phyloP scores from a whole-genome alignment of 2,329 filamentous ascomycete species.

The Aspergillus sp. region DNA sequence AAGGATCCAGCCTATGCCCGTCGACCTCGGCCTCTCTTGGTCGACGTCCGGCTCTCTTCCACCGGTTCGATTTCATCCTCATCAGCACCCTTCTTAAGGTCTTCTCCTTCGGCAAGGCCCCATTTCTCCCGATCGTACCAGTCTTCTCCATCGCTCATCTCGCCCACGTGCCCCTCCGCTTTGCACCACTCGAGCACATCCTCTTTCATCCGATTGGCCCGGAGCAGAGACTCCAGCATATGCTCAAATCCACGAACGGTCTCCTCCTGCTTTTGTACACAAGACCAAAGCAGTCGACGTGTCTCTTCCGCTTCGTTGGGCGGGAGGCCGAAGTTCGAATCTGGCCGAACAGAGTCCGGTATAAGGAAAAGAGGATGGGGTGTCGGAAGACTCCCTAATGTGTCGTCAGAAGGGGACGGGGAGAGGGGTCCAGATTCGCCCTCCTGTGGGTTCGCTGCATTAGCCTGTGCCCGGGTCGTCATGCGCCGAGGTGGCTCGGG shows the following conservation, averaged over 20 bases:
- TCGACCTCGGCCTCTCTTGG: slow-evolving; percentile 43
- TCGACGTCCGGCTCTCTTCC: slow-evolving; percentile 42
- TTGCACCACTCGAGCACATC: slow-evolving; percentile 63
- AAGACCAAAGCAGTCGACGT: slow-evolving; percentile 60
- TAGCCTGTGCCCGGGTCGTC: slow-evolving; percentile 49
- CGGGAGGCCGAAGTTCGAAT: slow-evolving; percentile 60
- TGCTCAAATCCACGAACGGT: slow-evolving; percentile 59
- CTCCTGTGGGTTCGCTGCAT: slow-evolving; percentile 33
- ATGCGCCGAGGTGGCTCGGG: slow-evolving; percentile 48
- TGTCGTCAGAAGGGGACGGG: slow-evolving; percentile 32
- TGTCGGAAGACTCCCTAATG: slow-evolving; percentile 35
- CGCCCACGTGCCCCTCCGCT: slow-evolving; percentile 63
- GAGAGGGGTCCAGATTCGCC: slow-evolving; percentile 26
- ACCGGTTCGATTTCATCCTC: slow-evolving; percentile 60
- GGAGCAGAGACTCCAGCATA: slow-evolving; percentile 58
- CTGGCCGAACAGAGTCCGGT: slow-evolving; percentile 51
- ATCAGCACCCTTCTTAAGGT: slow-evolving; percentile 62
- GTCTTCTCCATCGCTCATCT: slow-evolving; percentile 69
- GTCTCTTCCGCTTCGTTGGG: slow-evolving; percentile 63
- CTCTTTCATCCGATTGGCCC: slow-evolving; percentile 61
- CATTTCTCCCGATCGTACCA: slow-evolving; percentile 66
- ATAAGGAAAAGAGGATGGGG: slow-evolving; percentile 61
- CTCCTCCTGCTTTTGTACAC: slow-evolving; percentile 68
- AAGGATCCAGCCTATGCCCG: slow-evolving; percentile 28
- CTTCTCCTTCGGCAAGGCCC: slow-evolving; percentile 56